phyloP scores from a whole-genome alignment of 129 eudicot species.

The Calendula officinalis region DNA sequence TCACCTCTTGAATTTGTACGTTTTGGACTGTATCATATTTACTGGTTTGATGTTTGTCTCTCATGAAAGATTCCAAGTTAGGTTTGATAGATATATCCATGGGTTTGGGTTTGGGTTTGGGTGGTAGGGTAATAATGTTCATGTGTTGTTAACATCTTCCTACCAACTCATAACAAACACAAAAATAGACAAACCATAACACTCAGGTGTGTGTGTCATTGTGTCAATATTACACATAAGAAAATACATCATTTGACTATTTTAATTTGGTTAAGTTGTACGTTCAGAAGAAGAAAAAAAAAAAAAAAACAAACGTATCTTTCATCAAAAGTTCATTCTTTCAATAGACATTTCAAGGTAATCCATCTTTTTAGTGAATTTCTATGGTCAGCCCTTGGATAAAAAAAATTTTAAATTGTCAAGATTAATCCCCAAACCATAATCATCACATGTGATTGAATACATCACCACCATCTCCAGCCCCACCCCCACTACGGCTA shows the following conservation, averaged over 20 bases:
- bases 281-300: too few species aligned
- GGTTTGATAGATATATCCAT: slow-evolving; percentile 13
- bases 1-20: slow-evolving; percentile 15
- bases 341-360: too few species aligned
- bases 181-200: slow-evolving; percentile 32
- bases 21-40: slow-evolving; percentile 16
- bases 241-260: slow-evolving; percentile 7
- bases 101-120: slow-evolving; percentile 15
- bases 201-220: slow-evolving; percentile 10
- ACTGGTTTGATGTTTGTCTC: not conserved
- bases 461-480: too few species aligned
- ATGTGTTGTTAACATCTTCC: slow-evolving; percentile 30
- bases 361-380: too few species aligned
- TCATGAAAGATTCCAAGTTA: slow-evolving; percentile 29
- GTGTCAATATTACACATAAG: slow-evolving; percentile 7
- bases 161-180: slow-evolving; percentile 41
- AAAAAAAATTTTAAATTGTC: too few species aligned
- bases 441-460: too few species aligned
- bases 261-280: not conserved
- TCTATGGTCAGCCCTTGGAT: too few species aligned
- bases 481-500: too few species aligned
- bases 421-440: too few species aligned
- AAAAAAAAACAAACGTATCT: too few species aligned
- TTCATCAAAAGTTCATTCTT: too few species aligned
- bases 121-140: not conserved